Conservation (phyloP, 768 basidiomycete species). For the Mycena galericulata region DNA sequence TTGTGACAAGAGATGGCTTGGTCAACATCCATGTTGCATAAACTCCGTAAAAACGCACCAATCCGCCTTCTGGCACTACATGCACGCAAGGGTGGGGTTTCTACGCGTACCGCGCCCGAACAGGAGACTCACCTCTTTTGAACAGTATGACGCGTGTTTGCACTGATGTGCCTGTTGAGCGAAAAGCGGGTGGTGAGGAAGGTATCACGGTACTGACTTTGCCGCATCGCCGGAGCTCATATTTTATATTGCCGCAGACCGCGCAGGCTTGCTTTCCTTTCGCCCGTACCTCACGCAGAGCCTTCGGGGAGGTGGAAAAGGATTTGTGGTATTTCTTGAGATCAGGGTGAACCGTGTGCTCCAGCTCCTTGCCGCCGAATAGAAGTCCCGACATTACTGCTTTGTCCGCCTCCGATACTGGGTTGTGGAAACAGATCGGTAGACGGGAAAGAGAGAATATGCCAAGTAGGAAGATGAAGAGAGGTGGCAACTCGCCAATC, state of each 20-base stretch:
- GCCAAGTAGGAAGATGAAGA: not conserved
- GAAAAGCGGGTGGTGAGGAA: conserved; percentile 8
- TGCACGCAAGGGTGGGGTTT: not conserved
- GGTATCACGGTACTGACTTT: conserved; percentile 22
- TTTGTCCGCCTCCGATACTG: conserved; percentile 12
- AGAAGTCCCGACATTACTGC: conserved; percentile 13
- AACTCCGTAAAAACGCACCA: conserved; percentile 26
- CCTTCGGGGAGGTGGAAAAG: conserved; percentile 26
- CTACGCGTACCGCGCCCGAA: conserved; percentile 10
- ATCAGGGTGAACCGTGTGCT: conserved; percentile 27
- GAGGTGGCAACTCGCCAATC: not conserved
- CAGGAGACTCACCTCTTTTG: conserved; percentile 28
- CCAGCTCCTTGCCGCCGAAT: conserved; percentile 12
- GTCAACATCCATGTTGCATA: conserved; percentile 3
- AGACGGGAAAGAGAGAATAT: conserved; percentile 12
- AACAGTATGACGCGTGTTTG: conserved; percentile 27
- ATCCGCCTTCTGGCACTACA: conserved; percentile 29
- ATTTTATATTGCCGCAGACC: conserved; percentile 8
- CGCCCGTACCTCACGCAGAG: conserved; percentile 18
- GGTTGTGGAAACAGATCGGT: conserved; percentile 15
- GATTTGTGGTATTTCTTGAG: conserved; percentile 30
- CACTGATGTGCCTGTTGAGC: conserved; percentile 20
- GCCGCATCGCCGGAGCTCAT: conserved; percentile 21
- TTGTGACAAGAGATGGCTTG: conserved; percentile 7
- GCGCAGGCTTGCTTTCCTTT: conserved; percentile 22